A percentile compares a stretch with the other conserved stretches of the same genome.
Conservation (phyloP, 352 stramenopile genomes). For the Phytophthora rubi region DNA sequence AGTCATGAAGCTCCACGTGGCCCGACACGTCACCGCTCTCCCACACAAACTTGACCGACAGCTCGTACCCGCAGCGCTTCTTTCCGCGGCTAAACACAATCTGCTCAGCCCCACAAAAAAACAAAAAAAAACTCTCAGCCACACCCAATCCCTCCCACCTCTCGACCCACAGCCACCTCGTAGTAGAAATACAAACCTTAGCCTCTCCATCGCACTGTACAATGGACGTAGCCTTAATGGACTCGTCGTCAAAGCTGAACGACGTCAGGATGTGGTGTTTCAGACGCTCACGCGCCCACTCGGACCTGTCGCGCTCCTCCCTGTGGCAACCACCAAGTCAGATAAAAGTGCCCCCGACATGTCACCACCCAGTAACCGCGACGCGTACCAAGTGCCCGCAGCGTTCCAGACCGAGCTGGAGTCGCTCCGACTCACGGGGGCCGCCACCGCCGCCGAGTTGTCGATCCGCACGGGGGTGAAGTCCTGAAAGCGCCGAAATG, state of each 20-base stretch:
- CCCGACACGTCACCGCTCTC: slow-evolving; percentile 55
- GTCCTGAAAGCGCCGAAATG: slow-evolving; percentile 47
- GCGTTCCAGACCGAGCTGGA: slow-evolving; percentile 82
- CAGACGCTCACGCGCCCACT: slow-evolving; percentile 76
- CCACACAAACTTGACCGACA: slow-evolving; percentile 86
- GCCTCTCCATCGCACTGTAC: slow-evolving; percentile 78
- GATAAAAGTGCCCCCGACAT: background rate
- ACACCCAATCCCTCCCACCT: background rate
- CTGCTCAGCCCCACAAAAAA: slow-evolving; percentile 25
- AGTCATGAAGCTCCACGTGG: slow-evolving; percentile 83
- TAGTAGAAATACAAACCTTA: slow-evolving; percentile 51
- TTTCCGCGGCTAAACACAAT: slow-evolving; percentile 84
- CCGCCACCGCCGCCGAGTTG: slow-evolving; percentile 22
- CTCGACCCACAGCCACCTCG: background rate
- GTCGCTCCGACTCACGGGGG: slow-evolving; percentile 31
- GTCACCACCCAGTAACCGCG: slow-evolving; percentile 12
- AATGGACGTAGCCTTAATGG: slow-evolving; percentile 70
- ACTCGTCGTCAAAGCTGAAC: slow-evolving; percentile 64
- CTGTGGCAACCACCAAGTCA: slow-evolving; percentile 32
- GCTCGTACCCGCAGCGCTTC: slow-evolving; percentile 87
- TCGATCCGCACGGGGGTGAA: slow-evolving; percentile 82
- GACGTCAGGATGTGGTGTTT: slow-evolving; percentile 72
- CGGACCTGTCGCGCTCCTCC: slow-evolving; percentile 85
- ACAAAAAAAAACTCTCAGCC: background rate
- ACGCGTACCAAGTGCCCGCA: slow-evolving; percentile 74